Evolutionary conservation across 1,284 basidiomycete species (phyloP).

Genomic region (Ceratobasidium theobromae): DNA sequence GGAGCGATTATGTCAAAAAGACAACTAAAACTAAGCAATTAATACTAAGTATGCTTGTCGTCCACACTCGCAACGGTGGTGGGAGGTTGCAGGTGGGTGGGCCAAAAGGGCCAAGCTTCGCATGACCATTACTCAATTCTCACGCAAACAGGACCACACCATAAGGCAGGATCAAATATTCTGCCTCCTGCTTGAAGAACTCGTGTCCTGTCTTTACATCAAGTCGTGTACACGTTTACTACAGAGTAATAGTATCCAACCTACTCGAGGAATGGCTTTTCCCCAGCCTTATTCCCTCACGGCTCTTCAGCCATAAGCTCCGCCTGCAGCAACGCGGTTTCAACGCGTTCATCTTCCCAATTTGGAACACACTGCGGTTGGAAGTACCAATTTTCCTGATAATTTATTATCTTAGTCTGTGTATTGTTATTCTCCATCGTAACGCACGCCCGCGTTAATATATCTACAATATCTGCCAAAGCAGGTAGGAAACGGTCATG

Average conservation of each 20-base stretch:
- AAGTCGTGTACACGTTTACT: too few relatives aligned
- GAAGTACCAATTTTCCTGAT: too few relatives aligned
- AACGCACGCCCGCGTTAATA: neutral
- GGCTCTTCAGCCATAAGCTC: too few relatives aligned
- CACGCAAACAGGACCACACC: slow-evolving; percentile 32
- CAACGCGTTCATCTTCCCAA: too few relatives aligned
- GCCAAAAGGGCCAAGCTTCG: slow-evolving; percentile 17
- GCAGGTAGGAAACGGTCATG: neutral
- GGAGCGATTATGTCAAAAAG: slow-evolving; percentile 29
- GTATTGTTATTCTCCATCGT: neutral
- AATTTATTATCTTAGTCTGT: too few relatives aligned
- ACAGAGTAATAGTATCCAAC: too few relatives aligned
- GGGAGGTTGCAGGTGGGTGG: slow-evolving; percentile 18
- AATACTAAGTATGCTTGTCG: slow-evolving; percentile 31
- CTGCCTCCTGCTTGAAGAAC: neutral
- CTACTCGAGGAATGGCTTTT: too few relatives aligned
- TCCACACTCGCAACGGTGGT: slow-evolving; percentile 31
- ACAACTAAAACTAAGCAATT: slow-evolving; percentile 30
- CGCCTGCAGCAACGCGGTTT: too few relatives aligned
- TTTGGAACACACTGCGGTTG: too few relatives aligned
- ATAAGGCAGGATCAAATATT: neutral
- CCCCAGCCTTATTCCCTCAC: too few relatives aligned
- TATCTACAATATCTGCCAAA: neutral
- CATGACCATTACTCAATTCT: slow-evolving; percentile 30
- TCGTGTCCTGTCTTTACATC: too few relatives aligned